These are phyloP conservation scores for Aureobasidium sp. DNA, from an alignment of 2,329 filamentous ascomycete species.

Conservation along the genomic window DNA sequence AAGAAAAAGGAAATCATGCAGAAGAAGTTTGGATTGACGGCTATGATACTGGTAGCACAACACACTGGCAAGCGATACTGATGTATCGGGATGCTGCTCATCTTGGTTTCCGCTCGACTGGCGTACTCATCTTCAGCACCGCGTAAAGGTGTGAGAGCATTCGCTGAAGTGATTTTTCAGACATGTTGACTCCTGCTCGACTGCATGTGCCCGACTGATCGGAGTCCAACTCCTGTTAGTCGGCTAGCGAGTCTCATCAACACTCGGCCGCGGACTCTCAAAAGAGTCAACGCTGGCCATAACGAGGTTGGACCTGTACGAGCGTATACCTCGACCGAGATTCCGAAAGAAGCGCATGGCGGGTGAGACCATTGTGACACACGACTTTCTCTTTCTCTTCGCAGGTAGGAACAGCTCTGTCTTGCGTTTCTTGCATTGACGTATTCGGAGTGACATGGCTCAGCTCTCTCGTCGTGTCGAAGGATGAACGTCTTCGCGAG, in stretches of 20 bases:
- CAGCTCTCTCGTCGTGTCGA: background rate
- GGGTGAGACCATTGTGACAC: background rate
- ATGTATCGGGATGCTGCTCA: background rate
- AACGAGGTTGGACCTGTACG: background rate
- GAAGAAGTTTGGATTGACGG: background rate
- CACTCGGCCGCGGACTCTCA: background rate
- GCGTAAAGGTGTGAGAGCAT: conserved; percentile 9
- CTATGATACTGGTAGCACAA: background rate
- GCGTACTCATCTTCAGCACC: conserved; percentile 11
- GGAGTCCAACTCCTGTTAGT: background rate
- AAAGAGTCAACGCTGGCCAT: background rate
- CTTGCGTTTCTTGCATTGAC: background rate
- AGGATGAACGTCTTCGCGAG: background rate
- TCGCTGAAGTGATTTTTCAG: conserved; percentile 11
- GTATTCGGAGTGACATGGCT: background rate
- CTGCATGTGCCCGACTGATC: background rate
- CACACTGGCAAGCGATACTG: background rate
- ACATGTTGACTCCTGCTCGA: conserved; percentile 10
- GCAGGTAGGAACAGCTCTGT: background rate
- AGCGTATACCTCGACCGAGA: background rate
- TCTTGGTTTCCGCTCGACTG: conserved; percentile 11
- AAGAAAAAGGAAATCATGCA: background rate
- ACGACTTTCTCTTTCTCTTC: background rate
- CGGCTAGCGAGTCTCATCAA: background rate
- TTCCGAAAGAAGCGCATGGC: background rate